Percentiles rank a stretch among this genome's conserved stretches.
phyloP scores from a whole-genome alignment of 1,139 yeast genomes.

The Geotrichum europaeum region DNA sequence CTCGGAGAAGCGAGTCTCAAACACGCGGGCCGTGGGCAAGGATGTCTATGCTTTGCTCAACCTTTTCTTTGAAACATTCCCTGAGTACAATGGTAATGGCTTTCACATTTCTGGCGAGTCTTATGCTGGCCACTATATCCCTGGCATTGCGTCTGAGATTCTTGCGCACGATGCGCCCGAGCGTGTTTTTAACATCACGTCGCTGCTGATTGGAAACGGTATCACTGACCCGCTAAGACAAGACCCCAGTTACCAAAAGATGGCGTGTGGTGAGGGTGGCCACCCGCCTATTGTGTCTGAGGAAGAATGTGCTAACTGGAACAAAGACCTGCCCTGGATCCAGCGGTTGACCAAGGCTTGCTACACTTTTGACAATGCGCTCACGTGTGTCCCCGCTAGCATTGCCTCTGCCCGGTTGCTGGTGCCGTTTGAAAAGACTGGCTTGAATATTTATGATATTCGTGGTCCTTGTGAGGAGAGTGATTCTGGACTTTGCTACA shows the following conservation, averaged over 20 bases:
- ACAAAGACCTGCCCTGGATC: slow-evolving; percentile 72
- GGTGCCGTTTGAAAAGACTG: slow-evolving; percentile 85
- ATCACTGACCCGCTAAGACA: slow-evolving; percentile 89
- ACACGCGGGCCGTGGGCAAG: slow-evolving; percentile 60
- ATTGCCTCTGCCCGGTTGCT: slow-evolving; percentile 84
- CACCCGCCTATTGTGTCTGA: slow-evolving; percentile 71
- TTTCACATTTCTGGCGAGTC: slow-evolving; percentile 79
- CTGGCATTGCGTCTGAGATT: slow-evolving; percentile 32
- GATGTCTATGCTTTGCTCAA: slow-evolving; percentile 84
- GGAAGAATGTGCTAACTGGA: slow-evolving; percentile 76
- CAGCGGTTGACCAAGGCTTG: slow-evolving; percentile 71
- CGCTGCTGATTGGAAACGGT: slow-evolving; percentile 93
- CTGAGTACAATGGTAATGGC: slow-evolving; percentile 44
- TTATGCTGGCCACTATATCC: slow-evolving; percentile 98
- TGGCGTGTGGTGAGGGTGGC: slow-evolving; percentile 97
- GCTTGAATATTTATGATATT: slow-evolving; percentile 89
- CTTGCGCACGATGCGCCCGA: slow-evolving; percentile 49
- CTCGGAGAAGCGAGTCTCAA: slow-evolving; percentile 45
- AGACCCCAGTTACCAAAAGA: slow-evolving; percentile 83
- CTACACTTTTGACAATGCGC: slow-evolving; percentile 68
- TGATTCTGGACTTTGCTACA: slow-evolving; percentile 65
- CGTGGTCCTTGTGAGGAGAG: slow-evolving; percentile 74
- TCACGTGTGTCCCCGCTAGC: slow-evolving; percentile 91
- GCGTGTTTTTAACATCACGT: slow-evolving; percentile 75
- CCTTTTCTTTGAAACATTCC: slow-evolving; percentile 86